Base-by-base conservation (phyloP, 2,329 filamentous ascomycete genomes). In the Fusarium drepaniforme region DNA sequence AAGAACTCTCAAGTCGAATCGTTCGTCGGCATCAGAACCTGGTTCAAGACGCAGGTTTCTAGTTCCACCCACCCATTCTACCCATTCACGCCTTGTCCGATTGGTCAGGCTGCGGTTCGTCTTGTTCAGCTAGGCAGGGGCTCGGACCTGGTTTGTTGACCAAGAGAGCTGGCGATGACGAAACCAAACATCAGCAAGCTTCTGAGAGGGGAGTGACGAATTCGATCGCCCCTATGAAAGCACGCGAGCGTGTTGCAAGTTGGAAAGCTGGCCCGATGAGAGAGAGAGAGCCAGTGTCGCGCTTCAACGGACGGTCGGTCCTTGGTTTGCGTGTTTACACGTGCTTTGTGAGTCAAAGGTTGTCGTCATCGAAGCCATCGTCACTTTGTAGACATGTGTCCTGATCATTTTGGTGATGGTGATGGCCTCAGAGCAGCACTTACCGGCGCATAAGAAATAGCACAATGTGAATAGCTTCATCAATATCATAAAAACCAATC, bases 331-430 rank as follows among this genome's bases (percentile, higher is more conserved):
- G 18, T 33, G 25, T 33, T 66, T 66, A 66, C 68, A 71, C 63
- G 58, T 70, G 70, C 65, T 76, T 49, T 38, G 23, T 30, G 16
- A 21, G 18, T 33, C 21, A 25, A 64, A n/a, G 23, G 53, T 30
- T 73, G 76, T 78, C 76, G 76, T 78, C 76, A 78, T 78, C 73
- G 76, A 75, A 72, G 74, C 72, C 53, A 74, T 78, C 72, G 59
- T 70, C 70, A 74, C 62, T 40, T 62, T 9, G 40, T 18, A 23
- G 62, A 65, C 57, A 40, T 44, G 38, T 64, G 44, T 66, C 37
- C 59, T 64, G 33, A 64, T 25, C 25, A 51, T 66, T 15, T 66
- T 67, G 42, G 18, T 64, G 42, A 66, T 73, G 69, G 65, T 64
- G 42, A 67, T 70, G 69, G 66, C 68, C 38, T 25, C 42, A 18